phyloP scores from a whole-genome alignment of 306 rosid genomes.

The Pyrus bretschneideri region DNA sequence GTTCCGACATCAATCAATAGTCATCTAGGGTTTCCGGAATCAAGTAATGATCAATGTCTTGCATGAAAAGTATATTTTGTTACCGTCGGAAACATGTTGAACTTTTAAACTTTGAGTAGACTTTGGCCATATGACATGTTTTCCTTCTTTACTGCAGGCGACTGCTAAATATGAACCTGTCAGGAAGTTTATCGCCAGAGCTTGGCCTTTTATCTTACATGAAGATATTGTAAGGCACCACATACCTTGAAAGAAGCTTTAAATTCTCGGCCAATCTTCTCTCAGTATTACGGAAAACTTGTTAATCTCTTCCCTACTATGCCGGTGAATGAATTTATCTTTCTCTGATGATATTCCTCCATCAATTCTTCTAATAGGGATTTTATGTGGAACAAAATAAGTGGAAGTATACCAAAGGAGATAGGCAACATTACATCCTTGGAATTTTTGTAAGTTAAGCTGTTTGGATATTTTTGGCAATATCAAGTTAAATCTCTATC shows the following conservation, averaged over 20 bases:
- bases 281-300: not conserved
- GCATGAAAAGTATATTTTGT: not conserved
- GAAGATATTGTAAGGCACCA: slow-evolving; percentile 57
- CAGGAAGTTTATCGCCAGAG: slow-evolving; percentile 72
- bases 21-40: not conserved
- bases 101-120: slow-evolving; percentile 10
- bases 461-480: slow-evolving; percentile 1
- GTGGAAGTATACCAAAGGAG: slow-evolving; percentile 80
- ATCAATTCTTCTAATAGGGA: slow-evolving; percentile 42
- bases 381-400: slow-evolving; percentile 84
- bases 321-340: slow-evolving; percentile 15
- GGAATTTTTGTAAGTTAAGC: slow-evolving; percentile 66
- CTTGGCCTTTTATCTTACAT: slow-evolving; percentile 52
- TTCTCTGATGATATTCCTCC: slow-evolving; percentile 23
- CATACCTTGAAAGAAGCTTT: not conserved
- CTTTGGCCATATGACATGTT: slow-evolving; percentile 1
- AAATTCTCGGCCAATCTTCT: not conserved
- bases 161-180: slow-evolving; percentile 49
- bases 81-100: not conserved
- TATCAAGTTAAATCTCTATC: not conserved
- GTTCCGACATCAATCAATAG: not conserved
- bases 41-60: not conserved
- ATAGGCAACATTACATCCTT: slow-evolving; percentile 64
- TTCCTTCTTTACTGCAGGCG: slow-evolving; percentile 45
- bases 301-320: not conserved